Base-by-base conservation (phyloP, 441 rosid species). In the Pelargonium myrrhifolium region DNA sequence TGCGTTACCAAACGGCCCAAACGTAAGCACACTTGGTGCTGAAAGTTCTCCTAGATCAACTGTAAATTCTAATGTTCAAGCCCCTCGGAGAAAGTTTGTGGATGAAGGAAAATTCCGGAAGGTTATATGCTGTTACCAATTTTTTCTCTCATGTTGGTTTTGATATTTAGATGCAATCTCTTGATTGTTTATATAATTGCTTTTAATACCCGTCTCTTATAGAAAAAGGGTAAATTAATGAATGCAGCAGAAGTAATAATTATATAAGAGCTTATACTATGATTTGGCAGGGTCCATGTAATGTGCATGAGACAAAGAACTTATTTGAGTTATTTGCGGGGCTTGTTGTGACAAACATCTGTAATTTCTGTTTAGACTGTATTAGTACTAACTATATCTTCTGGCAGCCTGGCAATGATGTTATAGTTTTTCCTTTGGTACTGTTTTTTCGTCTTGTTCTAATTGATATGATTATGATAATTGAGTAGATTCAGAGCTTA, bases 21-120 rank as follows among this genome's bases (percentile, higher is more conserved):
- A 84, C 74, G 69, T 77, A 37, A 79, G 76, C 74, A 65, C 84
- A 40, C 78, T 74, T 70, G 74, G 64, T 68, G 64, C 83, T 65
- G 98, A 94, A 56, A 85, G 70, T 80, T 84, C 89, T 60, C 85
- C 89, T 22, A 92, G 75, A 82, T 87, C 96, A 73, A 86, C 78
- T 37, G 80, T 88, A 65, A 92, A 84, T 83, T 76, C 96, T 66
- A 89, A 85, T 73, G 80, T 88, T 74, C 99, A 88, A 82, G 97
- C 96, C 71, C 98, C 98, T 77, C 83, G 97, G 78, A 86, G 98
- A 75, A 94, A 94, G 82, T 87, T 92, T 79, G 93, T 94, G 66
- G 99, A 94, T 77, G 99, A 94, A 81, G 98, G 99, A 80, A 94
- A 94, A 80, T 76, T 94, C 73, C 86, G 98, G 28, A 92, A 94